Conservation (phyloP, 1,139 yeast genomes). For the Taphrina communis region DNA sequence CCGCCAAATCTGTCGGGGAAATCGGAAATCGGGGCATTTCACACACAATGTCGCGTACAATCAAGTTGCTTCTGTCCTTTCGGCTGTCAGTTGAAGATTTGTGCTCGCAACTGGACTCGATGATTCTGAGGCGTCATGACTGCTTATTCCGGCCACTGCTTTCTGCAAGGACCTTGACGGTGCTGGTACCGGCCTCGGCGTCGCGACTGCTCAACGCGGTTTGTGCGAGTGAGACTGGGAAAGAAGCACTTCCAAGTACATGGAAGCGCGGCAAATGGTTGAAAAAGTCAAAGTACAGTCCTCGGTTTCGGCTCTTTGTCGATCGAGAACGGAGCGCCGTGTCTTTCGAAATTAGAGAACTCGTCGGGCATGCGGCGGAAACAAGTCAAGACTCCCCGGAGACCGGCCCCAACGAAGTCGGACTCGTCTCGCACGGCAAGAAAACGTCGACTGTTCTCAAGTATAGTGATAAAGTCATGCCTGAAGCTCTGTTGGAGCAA, state of each 20-base stretch:
- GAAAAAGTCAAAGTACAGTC: conserved; percentile 15
- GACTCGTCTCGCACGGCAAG: background rate
- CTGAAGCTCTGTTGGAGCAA: background rate
- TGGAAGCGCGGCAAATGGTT: conserved; percentile 6
- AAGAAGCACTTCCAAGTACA: background rate
- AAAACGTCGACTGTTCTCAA: conserved; percentile 2
- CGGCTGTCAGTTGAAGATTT: too few species aligned
- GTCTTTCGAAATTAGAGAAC: conserved; percentile 15
- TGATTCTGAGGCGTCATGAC: conserved; percentile 3
- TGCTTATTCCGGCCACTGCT: background rate
- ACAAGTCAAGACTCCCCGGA: background rate
- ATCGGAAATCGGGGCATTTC: too few species aligned
- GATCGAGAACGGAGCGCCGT: conserved; percentile 12
- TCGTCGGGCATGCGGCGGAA: conserved; percentile 6
- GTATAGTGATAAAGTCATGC: conserved; percentile 3
- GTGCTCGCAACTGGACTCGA: background rate
- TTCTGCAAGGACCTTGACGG: conserved; percentile 1
- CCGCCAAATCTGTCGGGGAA: too few species aligned
- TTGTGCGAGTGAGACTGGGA: background rate
- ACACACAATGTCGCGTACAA: too few species aligned
- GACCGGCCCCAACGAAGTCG: background rate
- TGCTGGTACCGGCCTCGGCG: conserved; percentile 8
- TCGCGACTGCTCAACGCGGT: conserved; percentile 23
- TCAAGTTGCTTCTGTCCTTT: too few species aligned
- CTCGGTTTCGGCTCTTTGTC: conserved; percentile 13